Evolutionary conservation across 129 eudicot species (phyloP).

Genomic region (Flaveria trinervia): DNA sequence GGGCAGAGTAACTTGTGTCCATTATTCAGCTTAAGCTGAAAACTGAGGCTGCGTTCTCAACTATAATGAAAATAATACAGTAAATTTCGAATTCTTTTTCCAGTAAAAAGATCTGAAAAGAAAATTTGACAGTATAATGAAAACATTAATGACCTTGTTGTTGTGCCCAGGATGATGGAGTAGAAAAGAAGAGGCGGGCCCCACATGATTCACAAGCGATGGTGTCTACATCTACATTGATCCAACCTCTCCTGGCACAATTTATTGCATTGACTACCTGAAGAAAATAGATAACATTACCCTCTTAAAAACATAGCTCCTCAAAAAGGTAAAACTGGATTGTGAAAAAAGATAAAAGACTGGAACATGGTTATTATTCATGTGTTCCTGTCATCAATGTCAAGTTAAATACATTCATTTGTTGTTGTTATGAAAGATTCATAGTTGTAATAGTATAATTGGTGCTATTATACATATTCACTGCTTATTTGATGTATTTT

Average conservation of each 20-base stretch:
- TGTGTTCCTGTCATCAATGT: neutral
- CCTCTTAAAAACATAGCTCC: neutral
- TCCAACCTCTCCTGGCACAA: slow-evolving; percentile 95
- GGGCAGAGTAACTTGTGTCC: slow-evolving; percentile 92
- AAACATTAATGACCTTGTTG: slow-evolving; percentile 64
- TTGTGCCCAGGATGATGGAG: slow-evolving; percentile 82
- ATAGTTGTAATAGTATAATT: neutral
- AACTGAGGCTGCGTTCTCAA: slow-evolving; percentile 89
- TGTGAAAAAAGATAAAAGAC: neutral
- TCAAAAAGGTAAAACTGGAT: neutral
- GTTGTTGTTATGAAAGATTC: neutral
- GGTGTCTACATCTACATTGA: slow-evolving; percentile 78
- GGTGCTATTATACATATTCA: neutral
- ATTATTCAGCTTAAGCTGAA: slow-evolving; percentile 86
- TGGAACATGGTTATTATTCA: slow-evolving; percentile 9
- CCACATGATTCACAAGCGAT: slow-evolving; percentile 83
- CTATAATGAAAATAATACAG: slow-evolving; percentile 39
- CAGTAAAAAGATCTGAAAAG: neutral
- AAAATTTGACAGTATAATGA: neutral
- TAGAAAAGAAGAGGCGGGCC: slow-evolving; percentile 86
- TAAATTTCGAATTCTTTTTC: neutral
- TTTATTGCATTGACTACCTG: slow-evolving; percentile 82
- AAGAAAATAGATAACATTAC: slow-evolving; percentile 28
- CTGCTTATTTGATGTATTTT: neutral
- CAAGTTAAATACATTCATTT: neutral